Evolutionary conservation across 2,329 filamentous ascomycete species (phyloP).

Genomic region (Phoma sp.): DNA sequence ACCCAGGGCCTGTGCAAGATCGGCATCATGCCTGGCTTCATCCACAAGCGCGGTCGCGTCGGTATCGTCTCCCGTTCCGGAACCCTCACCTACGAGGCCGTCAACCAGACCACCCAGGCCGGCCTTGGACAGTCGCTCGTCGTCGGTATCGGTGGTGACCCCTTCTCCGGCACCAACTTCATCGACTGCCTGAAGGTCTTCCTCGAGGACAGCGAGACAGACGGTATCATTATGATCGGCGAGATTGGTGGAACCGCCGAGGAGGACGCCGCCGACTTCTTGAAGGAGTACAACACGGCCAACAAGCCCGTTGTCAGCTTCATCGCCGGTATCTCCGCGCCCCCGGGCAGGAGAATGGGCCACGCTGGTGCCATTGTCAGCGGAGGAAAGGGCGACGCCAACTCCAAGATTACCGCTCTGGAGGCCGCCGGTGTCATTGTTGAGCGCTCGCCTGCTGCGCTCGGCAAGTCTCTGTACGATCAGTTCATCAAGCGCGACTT

Average conservation of each 20-base stretch:
- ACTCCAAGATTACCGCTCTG: slow-evolving; percentile 96
- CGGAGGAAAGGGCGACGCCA: slow-evolving; percentile 95
- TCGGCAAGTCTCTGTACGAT: slow-evolving; percentile 92
- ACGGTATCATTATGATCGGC: slow-evolving; percentile 99
- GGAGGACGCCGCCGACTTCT: slow-evolving; percentile 97
- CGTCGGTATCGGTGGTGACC: slow-evolving; percentile 97
- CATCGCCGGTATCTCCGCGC: slow-evolving; percentile 97
- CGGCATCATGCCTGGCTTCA: slow-evolving; percentile 99
- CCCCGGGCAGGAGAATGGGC: slow-evolving; percentile 95
- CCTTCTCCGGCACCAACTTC: slow-evolving; percentile 99
- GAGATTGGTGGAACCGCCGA: slow-evolving; percentile 98
- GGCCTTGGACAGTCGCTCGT: slow-evolving; percentile 98
- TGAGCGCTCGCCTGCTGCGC: slow-evolving; percentile 78
- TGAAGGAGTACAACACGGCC: slow-evolving; percentile 88
- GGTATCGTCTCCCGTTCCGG: slow-evolving; percentile 98
- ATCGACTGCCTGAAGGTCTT: slow-evolving; percentile 99
- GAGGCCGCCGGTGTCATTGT: slow-evolving; percentile 94
- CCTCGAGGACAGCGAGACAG: slow-evolving; percentile 92
- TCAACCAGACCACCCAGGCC: slow-evolving; percentile 98
- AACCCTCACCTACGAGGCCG: slow-evolving; percentile 98
- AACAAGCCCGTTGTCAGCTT: slow-evolving; percentile 98
- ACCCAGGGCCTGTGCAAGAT: slow-evolving; percentile 96
- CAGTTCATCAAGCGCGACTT: slow-evolving; percentile 97
- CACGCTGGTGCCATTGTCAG: slow-evolving; percentile 98
- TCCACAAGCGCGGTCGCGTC: slow-evolving; percentile 98